Evolutionary conservation across 495 filamentous ascomycete genomes (phyloP), one percentile per base, ranked within the genome.

Genomic region (Hypoxylon trugodes): DNA sequence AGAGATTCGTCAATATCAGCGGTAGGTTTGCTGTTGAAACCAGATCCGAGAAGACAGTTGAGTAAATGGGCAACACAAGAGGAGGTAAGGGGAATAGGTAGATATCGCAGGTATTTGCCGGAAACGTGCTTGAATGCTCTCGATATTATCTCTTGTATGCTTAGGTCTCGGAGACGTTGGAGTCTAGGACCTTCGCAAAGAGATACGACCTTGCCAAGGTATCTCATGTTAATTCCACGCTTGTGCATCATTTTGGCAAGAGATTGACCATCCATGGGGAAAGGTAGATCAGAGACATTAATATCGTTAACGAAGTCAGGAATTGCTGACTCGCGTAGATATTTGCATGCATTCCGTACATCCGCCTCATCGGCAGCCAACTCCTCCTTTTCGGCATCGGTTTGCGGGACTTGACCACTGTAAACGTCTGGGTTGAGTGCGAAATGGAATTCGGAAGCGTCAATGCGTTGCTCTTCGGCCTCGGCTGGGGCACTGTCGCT

Each of bases 201-300:
- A 41, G 83, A 79, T 16, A 90, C 90, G 65, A 98, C 71, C 71
- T 86, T 89, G 45, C 96, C 96, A 22, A 99, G 84, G 76, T 99
- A 99, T 69, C 96, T 88, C 61, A 97, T 84, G 80, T 98, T 99
- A 78, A 99, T 90, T 74, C 96, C 96, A 28, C 96, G 92, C 78
- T 96, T 96, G 79, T 99, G 96, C 79, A 99, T 84, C 36, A 97
- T 84, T 62, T 87, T 85, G 60, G 87, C 91, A 54, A 99, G 81
- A 19, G 93, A 97, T 66, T 90, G 86, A 35, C 96, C 96, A 69
- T 99, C 96, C 92, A 98, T 97, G 32, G 96, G 96, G 81, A 97
- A 97, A 60, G 93, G 92, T 43, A 97, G 87, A 61, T 99, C 96
- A 7, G 92, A 91, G 66, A 96, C 90, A 70, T 90, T 89, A 40